Conservation (phyloP, 2,329 filamentous ascomycete genomes). For the Hirsutella thompsonii region DNA sequence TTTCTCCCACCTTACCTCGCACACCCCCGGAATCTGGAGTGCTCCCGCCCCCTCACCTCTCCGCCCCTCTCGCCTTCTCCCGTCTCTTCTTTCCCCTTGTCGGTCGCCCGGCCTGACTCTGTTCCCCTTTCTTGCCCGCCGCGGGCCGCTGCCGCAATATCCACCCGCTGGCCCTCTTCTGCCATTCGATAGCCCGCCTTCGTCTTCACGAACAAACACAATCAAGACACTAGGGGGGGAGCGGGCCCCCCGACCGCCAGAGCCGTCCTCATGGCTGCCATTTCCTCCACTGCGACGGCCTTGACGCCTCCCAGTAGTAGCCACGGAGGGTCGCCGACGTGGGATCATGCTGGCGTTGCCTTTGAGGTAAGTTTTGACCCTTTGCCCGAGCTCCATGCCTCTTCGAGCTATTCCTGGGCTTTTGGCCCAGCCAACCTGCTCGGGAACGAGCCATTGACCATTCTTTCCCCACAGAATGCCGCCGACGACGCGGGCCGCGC, state of each 20-base stretch:
- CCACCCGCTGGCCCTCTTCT: background rate
- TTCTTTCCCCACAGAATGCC: conserved; percentile 2
- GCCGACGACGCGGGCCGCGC: conserved; percentile 4
- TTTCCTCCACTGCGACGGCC: conserved; percentile 35
- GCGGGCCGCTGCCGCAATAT: background rate
- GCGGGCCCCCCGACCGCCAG: conserved; percentile 12
- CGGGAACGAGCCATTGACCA: conserved; percentile 1
- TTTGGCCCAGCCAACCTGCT: background rate
- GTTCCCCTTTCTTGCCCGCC: background rate
- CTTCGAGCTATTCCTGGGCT: background rate
- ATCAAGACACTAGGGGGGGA: conserved; percentile 10
- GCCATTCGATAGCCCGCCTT: background rate
- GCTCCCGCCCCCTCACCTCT: background rate
- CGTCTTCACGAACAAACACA: background rate
- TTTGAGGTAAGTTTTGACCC: conserved; percentile 22
- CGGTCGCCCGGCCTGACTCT: background rate
- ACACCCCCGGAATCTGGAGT: background rate
- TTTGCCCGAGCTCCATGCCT: background rate
- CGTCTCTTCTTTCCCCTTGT: background rate
- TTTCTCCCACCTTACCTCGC: background rate
- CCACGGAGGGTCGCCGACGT: conserved; percentile 32
- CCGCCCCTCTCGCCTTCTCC: no score
- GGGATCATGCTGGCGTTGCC: conserved; percentile 23
- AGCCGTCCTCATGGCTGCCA: conserved; percentile 32
- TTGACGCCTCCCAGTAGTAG: conserved; percentile 36